Evolutionary conservation across 176 grass and related monocot genomes (phyloP).

Genomic region (Carex pumila): DNA sequence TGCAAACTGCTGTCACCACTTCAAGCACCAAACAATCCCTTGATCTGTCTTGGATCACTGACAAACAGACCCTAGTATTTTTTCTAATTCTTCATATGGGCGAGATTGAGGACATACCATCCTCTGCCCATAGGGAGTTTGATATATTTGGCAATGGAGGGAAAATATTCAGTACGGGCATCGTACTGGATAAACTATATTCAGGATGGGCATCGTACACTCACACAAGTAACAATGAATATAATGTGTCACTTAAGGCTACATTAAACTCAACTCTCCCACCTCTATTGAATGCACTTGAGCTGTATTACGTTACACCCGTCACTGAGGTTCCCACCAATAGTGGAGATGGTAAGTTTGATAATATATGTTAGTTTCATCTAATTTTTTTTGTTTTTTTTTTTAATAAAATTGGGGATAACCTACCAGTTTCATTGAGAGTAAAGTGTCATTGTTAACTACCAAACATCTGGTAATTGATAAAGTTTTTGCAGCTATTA

Average conservation of each 20-base stretch:
- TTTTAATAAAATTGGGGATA: too few species aligned
- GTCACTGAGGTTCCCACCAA: constrained; percentile 1
- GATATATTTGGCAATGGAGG: neutral
- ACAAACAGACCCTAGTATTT: neutral
- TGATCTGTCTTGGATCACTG: neutral
- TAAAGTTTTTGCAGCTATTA: too few species aligned
- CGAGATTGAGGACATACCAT: neutral
- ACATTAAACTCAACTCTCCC: constrained; percentile 23
- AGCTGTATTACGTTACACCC: constrained; percentile 12
- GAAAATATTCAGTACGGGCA: too few species aligned
- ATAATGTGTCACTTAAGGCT: neutral
- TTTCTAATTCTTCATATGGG: neutral
- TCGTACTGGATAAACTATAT: too few species aligned
- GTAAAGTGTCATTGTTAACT: too few species aligned
- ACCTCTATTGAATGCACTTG: constrained; percentile 29
- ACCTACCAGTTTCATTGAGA: neutral
- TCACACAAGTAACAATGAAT: neutral
- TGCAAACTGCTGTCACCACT: neutral
- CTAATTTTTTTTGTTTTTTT: too few species aligned
- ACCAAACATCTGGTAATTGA: too few species aligned
- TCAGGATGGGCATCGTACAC: neutral
- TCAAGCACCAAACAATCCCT: neutral
- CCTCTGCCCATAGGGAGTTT: neutral
- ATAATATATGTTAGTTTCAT: neutral
- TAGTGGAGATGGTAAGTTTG: constrained; percentile 21